Conservation (phyloP, 2,329 filamentous ascomycete species). For the Curvularia verruculosa region DNA sequence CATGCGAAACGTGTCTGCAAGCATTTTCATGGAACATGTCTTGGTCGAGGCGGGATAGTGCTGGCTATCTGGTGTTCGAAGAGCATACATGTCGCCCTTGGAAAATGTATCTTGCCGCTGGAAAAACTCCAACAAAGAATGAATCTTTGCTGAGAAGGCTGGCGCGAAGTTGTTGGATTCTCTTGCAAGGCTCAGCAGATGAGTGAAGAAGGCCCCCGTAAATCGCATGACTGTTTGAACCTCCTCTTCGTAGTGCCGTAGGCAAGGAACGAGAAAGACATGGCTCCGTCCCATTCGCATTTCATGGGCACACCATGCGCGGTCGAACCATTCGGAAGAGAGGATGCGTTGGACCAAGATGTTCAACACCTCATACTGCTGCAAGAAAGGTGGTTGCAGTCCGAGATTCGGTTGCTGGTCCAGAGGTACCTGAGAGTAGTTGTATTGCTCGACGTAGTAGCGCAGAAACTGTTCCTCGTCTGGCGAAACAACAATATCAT, state of each 20-base stretch:
- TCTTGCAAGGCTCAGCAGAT: slow-evolving; percentile 47
- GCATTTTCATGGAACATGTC: slow-evolving; percentile 23
- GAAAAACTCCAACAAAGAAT: slow-evolving; percentile 33
- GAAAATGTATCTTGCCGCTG: slow-evolving; percentile 7
- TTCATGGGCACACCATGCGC: slow-evolving; percentile 55
- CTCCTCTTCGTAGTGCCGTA: slow-evolving; percentile 29
- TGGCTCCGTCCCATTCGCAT: slow-evolving; percentile 51
- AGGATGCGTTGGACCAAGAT: slow-evolving; percentile 47
- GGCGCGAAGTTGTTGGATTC: slow-evolving; percentile 27
- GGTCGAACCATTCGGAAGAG: slow-evolving; percentile 52
- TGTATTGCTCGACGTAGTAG: slow-evolving; percentile 50
- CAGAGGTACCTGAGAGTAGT: slow-evolving; percentile 23
- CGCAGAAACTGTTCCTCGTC: slow-evolving; percentile 47
- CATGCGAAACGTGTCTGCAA: slow-evolving; percentile 50
- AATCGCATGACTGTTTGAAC: slow-evolving; percentile 44
- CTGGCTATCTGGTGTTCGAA: slow-evolving; percentile 27
- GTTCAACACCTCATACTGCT: slow-evolving; percentile 27
- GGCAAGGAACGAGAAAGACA: slow-evolving; percentile 51
- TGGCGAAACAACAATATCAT: slow-evolving; percentile 48
- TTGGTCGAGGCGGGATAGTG: slow-evolving; percentile 8
- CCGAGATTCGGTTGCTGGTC: slow-evolving; percentile 35
- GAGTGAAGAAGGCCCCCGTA: slow-evolving; percentile 51
- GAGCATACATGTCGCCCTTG: slow-evolving; percentile 9
- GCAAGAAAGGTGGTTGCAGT: slow-evolving; percentile 41
- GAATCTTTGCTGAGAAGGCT: slow-evolving; percentile 24